Evolutionary conservation across 306 rosid genomes (phyloP).

Genomic region (Fragaria nilgerrensis): DNA sequence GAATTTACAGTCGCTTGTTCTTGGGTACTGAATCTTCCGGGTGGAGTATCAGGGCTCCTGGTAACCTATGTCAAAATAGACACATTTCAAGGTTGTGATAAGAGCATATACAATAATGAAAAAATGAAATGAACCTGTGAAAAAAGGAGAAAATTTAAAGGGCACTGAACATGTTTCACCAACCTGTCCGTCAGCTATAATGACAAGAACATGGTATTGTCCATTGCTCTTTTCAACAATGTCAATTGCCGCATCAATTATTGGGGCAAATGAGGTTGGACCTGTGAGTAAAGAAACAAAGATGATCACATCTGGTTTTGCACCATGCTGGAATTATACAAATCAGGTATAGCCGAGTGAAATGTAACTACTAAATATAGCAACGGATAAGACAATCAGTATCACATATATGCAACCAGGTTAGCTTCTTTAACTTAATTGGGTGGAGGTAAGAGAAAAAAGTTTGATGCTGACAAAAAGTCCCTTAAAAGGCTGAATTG

Average conservation of each 20-base stretch:
- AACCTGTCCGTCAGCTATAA: constrained; percentile 99
- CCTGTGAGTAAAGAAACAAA: constrained; percentile 39
- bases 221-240: constrained; percentile 71
- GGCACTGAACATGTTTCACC: constrained; percentile 18
- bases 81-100: constrained; percentile 12
- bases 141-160: constrained; percentile 1
- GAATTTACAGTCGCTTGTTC: constrained; percentile 77
- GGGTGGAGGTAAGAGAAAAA: background rate
- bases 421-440: background rate
- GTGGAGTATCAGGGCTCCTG: constrained; percentile 63
- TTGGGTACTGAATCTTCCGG: constrained; percentile 65
- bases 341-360: too few relatives aligned
- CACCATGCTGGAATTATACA: background rate
- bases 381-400: background rate
- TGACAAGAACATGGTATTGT: constrained; percentile 97
- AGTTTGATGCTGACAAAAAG: background rate
- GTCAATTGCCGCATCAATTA: constrained; percentile 80
- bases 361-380: background rate
- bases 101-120: background rate
- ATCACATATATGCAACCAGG: constrained; percentile 2
- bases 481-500: background rate
- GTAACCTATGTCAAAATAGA: constrained; percentile 51
- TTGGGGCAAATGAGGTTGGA: constrained; percentile 93
- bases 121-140: constrained; percentile 12
- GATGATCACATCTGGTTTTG: background rate